phyloP scores from a whole-genome alignment of 345 rosid genomes.

The Ricinus communis region DNA sequence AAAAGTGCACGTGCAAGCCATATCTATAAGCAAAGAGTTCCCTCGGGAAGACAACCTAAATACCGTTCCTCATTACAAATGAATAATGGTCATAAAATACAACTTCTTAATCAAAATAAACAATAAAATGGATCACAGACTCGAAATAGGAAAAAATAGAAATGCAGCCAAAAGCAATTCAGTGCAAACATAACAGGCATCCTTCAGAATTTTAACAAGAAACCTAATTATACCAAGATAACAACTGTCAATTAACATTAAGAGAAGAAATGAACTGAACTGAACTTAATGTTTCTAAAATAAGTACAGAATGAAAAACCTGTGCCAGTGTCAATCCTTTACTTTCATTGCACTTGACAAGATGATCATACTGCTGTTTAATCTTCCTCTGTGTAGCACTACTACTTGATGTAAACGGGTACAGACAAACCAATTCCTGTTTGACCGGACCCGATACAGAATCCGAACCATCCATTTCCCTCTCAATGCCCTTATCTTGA shows the following conservation, averaged over 20 bases:
- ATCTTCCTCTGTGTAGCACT: slow-evolving; percentile 96
- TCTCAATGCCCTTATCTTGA: slow-evolving; percentile 26
- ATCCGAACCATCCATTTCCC: slow-evolving; percentile 29
- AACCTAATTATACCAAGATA: slow-evolving; percentile 4
- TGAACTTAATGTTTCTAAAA: neutral
- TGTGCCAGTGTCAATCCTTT: slow-evolving; percentile 75
- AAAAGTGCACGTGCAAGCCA: neutral
- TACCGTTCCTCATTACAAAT: neutral
- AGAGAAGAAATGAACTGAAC: neutral
- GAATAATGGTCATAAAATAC: neutral
- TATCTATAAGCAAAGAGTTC: neutral
- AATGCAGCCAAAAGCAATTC: neutral
- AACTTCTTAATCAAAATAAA: neutral
- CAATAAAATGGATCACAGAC: neutral
- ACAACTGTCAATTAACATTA: neutral
- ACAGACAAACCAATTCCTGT: slow-evolving; percentile 67
- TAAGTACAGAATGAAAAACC: slow-evolving; percentile 38
- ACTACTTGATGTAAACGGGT: slow-evolving; percentile 74
- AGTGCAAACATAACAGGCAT: neutral
- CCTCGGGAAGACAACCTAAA: neutral
- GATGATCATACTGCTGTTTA: slow-evolving; percentile 80
- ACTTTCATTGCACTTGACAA: slow-evolving; percentile 63
- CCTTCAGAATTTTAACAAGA: neutral
- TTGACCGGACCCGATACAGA: slow-evolving; percentile 36
- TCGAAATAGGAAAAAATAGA: neutral